Conservation (phyloP, 1,139 yeast genomes). For the Suhomyces bribrorum region DNA sequence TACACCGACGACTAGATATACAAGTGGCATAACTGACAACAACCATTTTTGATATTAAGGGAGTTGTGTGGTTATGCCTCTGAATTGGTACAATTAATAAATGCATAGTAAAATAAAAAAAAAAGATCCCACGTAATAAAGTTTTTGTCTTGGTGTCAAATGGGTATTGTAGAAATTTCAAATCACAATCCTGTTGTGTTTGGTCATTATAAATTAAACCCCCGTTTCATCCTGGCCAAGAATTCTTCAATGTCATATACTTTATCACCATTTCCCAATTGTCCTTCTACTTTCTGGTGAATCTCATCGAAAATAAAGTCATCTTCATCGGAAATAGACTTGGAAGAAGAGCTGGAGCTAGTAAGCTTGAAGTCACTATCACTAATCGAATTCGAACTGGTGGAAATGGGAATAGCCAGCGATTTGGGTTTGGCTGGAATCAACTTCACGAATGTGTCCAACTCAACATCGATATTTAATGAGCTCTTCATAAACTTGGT, state of each 20-base stretch:
- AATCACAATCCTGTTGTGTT: too few species aligned
- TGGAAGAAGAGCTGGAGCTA: slow-evolving; percentile 7
- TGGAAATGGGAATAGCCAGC: slow-evolving; percentile 5
- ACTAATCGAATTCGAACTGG: slow-evolving; percentile 11
- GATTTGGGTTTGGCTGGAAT: slow-evolving; percentile 14
- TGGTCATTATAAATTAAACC: slow-evolving; percentile 20
- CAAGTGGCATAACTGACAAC: too few species aligned
- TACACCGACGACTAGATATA: neutral
- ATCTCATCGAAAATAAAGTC: slow-evolving; percentile 28
- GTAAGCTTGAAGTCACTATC: slow-evolving; percentile 15
- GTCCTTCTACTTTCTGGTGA: slow-evolving; percentile 23
- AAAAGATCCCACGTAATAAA: too few species aligned
- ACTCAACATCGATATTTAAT: slow-evolving; percentile 8
- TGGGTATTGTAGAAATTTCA: too few species aligned
- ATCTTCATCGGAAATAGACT: slow-evolving; percentile 15
- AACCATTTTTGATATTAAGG: too few species aligned
- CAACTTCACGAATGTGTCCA: slow-evolving; percentile 17
- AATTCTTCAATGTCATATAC: slow-evolving; percentile 31
- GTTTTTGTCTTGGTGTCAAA: too few species aligned
- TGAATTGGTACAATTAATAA: too few species aligned
- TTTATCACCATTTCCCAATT: slow-evolving; percentile 26
- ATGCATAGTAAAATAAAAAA: too few species aligned
- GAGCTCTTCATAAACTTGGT: slow-evolving; percentile 14
- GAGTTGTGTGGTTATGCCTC: too few species aligned
- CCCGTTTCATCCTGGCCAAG: slow-evolving; percentile 25